These are phyloP conservation scores for Colletotrichum simmondsii DNA, from an alignment of 2,329 filamentous ascomycete genomes.

Conservation along the genomic window DNA sequence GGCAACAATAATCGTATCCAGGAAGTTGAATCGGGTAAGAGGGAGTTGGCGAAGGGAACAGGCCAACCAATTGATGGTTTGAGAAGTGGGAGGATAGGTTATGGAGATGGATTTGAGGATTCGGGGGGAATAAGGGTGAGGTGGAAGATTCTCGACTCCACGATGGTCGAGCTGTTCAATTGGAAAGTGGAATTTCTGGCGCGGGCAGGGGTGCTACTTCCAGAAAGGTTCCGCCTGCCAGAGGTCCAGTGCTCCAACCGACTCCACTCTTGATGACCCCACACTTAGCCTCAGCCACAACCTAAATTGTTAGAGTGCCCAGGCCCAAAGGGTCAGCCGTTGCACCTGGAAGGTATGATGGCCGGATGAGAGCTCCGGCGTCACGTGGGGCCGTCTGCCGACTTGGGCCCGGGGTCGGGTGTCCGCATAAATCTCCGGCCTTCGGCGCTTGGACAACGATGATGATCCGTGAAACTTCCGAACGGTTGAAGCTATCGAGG, in stretches of 20 bases:
- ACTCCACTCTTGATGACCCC: slow-evolving; percentile 23
- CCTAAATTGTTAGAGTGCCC: slow-evolving; percentile 29
- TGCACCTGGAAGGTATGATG: background rate
- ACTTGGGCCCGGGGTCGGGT: background rate
- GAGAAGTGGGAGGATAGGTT: slow-evolving; percentile 39
- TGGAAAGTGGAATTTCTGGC: slow-evolving; percentile 32
- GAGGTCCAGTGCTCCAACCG: background rate
- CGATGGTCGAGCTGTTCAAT: slow-evolving; percentile 37
- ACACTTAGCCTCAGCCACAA: slow-evolving; percentile 33
- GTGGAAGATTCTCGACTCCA: slow-evolving; percentile 54
- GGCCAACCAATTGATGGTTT: slow-evolving; percentile 31
- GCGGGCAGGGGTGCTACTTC: slow-evolving; percentile 27
- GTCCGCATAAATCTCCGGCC: background rate
- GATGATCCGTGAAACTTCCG: background rate
- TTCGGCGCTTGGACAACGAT: background rate
- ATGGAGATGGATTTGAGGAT: slow-evolving; percentile 40
- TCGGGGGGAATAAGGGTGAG: slow-evolving; percentile 49
- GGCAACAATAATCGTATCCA: slow-evolving; percentile 45
- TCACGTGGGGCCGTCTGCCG: background rate
- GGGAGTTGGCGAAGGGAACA: slow-evolving; percentile 34
- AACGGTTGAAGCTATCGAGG: background rate
- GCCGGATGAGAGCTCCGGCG: background rate
- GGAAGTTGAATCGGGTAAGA: slow-evolving; percentile 45
- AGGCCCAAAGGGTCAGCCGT: background rate
- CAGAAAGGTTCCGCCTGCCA: slow-evolving; percentile 28